phyloP scores from a whole-genome alignment of 2,329 filamentous ascomycete species.

The Fusarium verrucosum region DNA sequence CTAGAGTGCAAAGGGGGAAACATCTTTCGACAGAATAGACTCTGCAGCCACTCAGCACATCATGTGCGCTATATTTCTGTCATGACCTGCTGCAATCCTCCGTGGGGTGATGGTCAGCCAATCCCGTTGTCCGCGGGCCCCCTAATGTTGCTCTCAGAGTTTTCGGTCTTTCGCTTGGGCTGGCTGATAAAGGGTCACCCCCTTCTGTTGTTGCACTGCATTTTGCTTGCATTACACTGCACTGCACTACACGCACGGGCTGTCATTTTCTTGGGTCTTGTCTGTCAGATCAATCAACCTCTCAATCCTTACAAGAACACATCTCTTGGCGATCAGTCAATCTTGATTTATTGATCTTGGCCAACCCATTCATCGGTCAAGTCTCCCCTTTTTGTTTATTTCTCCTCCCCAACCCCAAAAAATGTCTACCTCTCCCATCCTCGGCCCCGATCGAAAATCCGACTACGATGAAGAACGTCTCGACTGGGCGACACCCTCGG shows the following conservation, averaged over 20 bases:
- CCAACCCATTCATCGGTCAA: not conserved
- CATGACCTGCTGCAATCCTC: not conserved
- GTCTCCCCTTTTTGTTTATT: not conserved
- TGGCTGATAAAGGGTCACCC: slow-evolving; percentile 22
- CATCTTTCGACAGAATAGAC: not conserved
- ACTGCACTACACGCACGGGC: not conserved
- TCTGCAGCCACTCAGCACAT: too few species aligned
- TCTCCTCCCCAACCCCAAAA: too few species aligned
- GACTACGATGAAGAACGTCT: slow-evolving; percentile 44
- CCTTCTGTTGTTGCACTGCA: not conserved
- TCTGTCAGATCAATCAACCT: slow-evolving; percentile 4
- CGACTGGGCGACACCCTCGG: slow-evolving; percentile 33
- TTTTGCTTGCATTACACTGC: too few species aligned
- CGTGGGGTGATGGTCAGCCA: slow-evolving; percentile 4
- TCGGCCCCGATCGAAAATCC: slow-evolving; percentile 16
- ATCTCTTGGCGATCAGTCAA: too few species aligned
- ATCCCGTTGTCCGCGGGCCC: slow-evolving; percentile 4
- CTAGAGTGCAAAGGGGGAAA: slow-evolving; percentile 7
- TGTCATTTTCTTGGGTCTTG: not conserved
- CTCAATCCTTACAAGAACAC: not conserved
- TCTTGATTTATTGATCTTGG: not conserved
- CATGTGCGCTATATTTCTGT: not conserved
- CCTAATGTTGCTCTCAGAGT: slow-evolving; percentile 5
- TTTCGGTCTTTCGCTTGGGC: slow-evolving; percentile 7
- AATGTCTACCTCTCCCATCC: slow-evolving; percentile 26